These are phyloP conservation scores for Solanum lycopersicoides DNA, from an alignment of 257 asterid genomes.

Conservation along the genomic window DNA sequence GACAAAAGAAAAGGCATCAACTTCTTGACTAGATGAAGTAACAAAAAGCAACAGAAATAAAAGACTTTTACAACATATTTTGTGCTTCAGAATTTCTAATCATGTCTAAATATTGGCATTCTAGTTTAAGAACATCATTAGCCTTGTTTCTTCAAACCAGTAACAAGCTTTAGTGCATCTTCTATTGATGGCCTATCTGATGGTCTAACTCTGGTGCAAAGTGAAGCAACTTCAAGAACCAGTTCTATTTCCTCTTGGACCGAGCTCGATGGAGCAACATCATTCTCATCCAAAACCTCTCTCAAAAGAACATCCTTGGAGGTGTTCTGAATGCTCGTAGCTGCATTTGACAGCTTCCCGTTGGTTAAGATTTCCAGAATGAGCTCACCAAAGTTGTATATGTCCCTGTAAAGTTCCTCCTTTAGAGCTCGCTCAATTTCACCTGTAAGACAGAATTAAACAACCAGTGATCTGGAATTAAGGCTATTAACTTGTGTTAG, in stretches of 20 bases:
- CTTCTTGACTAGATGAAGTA: background rate
- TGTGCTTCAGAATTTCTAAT: background rate
- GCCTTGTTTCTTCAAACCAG: constrained; percentile 19
- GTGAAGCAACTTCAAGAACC: constrained; percentile 58
- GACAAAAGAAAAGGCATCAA: background rate
- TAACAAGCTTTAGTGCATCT: constrained; percentile 43
- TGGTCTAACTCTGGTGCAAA: constrained; percentile 47
- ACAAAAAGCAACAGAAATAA: background rate
- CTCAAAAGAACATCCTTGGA: constrained; percentile 38
- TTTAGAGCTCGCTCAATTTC: constrained; percentile 21
- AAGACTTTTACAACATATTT: background rate
- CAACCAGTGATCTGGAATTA: background rate
- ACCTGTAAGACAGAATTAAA: constrained; percentile 31
- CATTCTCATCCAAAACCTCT: constrained; percentile 39
- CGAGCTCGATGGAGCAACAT: constrained; percentile 16
- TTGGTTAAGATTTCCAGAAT: constrained; percentile 52
- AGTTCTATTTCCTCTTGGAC: constrained; percentile 29
- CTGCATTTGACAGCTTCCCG: constrained; percentile 35
- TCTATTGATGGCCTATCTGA: constrained; percentile 55
- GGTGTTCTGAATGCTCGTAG: constrained; percentile 7
- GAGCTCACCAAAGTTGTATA: constrained; percentile 59
- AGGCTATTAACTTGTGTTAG: background rate
- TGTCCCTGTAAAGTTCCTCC: constrained; percentile 61
- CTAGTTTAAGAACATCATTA: background rate
- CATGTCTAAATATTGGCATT: background rate